These are phyloP conservation scores for Eucalyptus leucophloia DNA, from an alignment of 345 rosid genomes.

Conservation along the genomic window DNA sequence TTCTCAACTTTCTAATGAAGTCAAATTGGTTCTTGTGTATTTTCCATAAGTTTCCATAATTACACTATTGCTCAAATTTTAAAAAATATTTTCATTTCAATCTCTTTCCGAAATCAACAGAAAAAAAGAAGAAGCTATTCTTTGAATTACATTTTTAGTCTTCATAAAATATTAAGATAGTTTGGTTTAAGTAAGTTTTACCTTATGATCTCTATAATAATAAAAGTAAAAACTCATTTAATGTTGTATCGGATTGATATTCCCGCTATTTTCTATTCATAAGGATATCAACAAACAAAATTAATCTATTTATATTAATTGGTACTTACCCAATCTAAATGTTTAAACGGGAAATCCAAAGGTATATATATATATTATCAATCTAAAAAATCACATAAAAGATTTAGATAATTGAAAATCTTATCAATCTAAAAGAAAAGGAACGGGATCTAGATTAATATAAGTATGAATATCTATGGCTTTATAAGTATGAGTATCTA, in stretches of 20 bases:
- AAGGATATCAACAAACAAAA: neutral
- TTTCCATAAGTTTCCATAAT: neutral
- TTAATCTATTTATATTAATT: no score
- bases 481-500: neutral
- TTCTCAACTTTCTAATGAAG: neutral
- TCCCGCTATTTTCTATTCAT: neutral
- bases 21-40: fast-evolving
- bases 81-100: neutral
- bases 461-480: neutral
- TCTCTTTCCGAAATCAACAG: neutral
- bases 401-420: neutral
- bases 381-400: no score
- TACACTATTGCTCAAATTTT: neutral
- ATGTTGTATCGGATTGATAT: neutral
- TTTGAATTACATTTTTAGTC: neutral
- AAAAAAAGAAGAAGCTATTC: neutral
- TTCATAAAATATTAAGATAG: neutral
- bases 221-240: neutral
- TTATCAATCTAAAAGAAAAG: neutral
- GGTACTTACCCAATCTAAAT: neutral
- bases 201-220: neutral
- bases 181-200: neutral
- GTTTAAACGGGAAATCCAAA: neutral
- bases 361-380: no score
- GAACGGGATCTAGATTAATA: neutral